Conservation (phyloP, 23 red algal species). For the Chondrus crispus region DNA sequence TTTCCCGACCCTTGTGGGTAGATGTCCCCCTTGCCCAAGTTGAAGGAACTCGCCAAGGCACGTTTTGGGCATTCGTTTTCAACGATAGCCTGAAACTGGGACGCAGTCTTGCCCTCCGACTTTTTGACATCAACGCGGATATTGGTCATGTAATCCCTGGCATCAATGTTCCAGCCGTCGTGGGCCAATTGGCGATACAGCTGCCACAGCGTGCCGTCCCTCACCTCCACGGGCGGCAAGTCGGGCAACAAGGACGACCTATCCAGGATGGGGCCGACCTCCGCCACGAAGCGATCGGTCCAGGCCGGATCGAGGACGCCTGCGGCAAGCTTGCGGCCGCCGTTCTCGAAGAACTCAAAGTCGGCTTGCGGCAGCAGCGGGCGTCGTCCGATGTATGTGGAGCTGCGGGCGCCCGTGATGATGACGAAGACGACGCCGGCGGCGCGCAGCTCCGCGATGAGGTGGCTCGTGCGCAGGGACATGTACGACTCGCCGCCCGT, state of each 20-base stretch:
- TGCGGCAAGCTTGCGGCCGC: constrained; percentile 54
- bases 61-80: background rate
- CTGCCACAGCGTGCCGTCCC: constrained; percentile 50
- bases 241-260: background rate
- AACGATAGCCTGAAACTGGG: background rate
- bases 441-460: constrained; percentile 56
- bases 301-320: constrained; percentile 48
- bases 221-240: background rate
- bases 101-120: constrained; percentile 34
- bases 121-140: constrained; percentile 74
- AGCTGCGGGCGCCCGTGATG: constrained; percentile 85
- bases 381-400: constrained; percentile 73
- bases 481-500: constrained; percentile 70
- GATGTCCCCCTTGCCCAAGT: constrained; percentile 90
- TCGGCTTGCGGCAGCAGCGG: constrained; percentile 68
- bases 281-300: constrained; percentile 52
- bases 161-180: constrained; percentile 70
- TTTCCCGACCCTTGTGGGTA: constrained; percentile 84
- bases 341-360: constrained; percentile 89
- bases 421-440: constrained; percentile 77
- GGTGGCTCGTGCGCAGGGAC: constrained; percentile 36
- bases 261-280: constrained; percentile 33
- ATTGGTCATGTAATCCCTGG: constrained; percentile 74
- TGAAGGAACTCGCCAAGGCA: constrained; percentile 55
- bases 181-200: constrained; percentile 22